Conservation (phyloP, 148 eudicot genomes). For the Fagopyrum homotropicum region DNA sequence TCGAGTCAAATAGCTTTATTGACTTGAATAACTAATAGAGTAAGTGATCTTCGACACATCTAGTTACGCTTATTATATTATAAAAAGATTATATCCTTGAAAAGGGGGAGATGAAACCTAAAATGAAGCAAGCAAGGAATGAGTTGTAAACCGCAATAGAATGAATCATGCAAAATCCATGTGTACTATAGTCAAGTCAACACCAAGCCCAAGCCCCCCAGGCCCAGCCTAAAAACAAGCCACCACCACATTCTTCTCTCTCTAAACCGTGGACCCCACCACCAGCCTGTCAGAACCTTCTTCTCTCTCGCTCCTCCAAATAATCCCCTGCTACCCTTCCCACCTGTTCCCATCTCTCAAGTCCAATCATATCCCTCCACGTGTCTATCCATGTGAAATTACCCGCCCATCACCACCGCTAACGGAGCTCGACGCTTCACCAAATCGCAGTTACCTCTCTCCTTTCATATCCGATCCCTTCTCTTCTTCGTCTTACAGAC, state of each 20-base stretch:
- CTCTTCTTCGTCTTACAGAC: neutral
- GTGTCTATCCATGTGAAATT: conserved; percentile 1
- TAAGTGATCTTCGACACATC: no score
- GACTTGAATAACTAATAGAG: no score
- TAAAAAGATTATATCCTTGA: no score
- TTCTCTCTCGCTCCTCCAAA: conserved; percentile 7
- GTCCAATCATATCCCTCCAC: conserved; percentile 17
- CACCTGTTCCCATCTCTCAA: conserved; percentile 3
- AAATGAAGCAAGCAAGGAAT: conserved; percentile 2
- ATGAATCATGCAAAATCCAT: neutral
- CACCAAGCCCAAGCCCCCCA: neutral
- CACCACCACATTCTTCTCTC: neutral
- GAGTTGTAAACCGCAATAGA: neutral
- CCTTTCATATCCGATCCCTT: neutral
- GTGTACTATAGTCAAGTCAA: conserved; percentile 5
- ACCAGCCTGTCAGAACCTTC: conserved; percentile 40
- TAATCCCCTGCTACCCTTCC: conserved; percentile 8
- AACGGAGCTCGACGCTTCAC: conserved; percentile 38
- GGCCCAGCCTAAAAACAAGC: neutral
- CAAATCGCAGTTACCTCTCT: conserved; percentile 33
- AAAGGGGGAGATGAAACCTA: neutral
- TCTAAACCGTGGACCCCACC: conserved; percentile 1
- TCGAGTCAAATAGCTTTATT: no score
- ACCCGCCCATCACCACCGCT: conserved; percentile 12
- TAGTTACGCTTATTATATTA: no score